Percentiles rank a stretch among this genome's conserved stretches.
phyloP scores from a whole-genome alignment of 164 flowering plant species.

The Magnolia officinalis region DNA sequence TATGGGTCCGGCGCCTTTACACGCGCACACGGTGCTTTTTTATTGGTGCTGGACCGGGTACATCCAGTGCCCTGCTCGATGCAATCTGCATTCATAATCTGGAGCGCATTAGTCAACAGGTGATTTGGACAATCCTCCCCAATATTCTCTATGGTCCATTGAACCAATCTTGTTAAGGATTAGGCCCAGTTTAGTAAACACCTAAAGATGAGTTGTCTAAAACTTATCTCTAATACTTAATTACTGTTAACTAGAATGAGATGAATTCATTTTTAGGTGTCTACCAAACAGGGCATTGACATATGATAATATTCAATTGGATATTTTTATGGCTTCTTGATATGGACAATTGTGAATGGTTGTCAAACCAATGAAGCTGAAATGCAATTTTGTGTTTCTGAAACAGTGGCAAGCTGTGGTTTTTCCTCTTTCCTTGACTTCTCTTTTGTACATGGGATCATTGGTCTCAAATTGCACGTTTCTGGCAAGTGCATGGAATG shows the following conservation, averaged over 20 bases:
- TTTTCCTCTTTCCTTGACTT: conserved; percentile 72
- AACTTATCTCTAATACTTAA: no score
- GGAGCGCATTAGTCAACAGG: not conserved
- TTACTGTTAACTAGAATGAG: no score
- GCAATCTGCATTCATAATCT: no score
- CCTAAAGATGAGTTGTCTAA: no score
- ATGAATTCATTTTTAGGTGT: not conserved
- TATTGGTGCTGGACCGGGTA: no score
- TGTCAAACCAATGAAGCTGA: conserved; percentile 19
- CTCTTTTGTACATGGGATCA: conserved; percentile 77
- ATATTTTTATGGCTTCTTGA: conserved; percentile 42
- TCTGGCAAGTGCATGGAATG: conserved; percentile 41
- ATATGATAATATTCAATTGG: conserved; percentile 20
- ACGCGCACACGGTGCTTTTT: no score
- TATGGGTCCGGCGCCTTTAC: no score
- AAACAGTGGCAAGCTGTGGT: conserved; percentile 91
- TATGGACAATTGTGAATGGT: conserved; percentile 29
- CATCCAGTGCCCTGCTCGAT: no score
- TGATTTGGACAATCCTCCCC: not conserved
- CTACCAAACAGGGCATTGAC: not conserved
- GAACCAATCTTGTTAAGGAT: conserved; percentile 2
- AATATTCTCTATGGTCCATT: not conserved
- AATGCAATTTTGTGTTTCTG: conserved; percentile 53
- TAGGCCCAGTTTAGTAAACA: not conserved
- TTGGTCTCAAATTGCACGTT: conserved; percentile 39